Base-by-base conservation (phyloP, 352 stramenopile species). In the Thraustochytrium sp. region DNA sequence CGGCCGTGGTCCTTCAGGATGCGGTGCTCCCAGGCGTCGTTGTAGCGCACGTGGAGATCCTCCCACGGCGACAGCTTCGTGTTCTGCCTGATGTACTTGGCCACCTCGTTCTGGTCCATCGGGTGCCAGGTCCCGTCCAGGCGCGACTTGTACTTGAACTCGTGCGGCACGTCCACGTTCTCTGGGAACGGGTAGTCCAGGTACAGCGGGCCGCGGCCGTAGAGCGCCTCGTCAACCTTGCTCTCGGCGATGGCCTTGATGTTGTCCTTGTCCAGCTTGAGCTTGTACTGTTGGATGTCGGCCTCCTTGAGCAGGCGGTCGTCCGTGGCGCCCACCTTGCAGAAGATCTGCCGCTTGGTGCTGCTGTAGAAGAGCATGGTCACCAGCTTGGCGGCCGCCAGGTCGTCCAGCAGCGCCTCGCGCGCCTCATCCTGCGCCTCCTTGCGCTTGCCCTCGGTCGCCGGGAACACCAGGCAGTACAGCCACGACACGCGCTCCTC, bases 381-480 rank as follows among this genome's bases (percentile, higher is more conserved):
- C 23, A 31, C 21, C 9, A 84, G 61, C 1, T 40, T 40, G 29
- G 75, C 75, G n/a, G 18, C 49, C 8, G 26, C 29, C 38, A 84
- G 38, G 34, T 40, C 75, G n/a, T 61, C 49, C 26, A 84, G 38
- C 18, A 84, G 4, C 16, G n/a, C 61, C 23, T 62, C 40, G 26
- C 75, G 55, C 23, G 53, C 75, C 13, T 23, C 61, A 18, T 84
- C 59, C n/a, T 84, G 13, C 29, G 65, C 55, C 42, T 84, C 75
- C 13, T 29, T 29, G 64, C 84, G 85, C 38, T 76, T 75, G 29
- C 49, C 40, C 13, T 21, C n/a, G 5, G 53, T 82, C 21, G 29
- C 26, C 42, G 75, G 75, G 75, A 84, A 84, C 59, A 84, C 75
- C 18, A 84, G 40, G 31, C 75, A 84, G 31, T 84, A 84, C 2